phyloP scores from a whole-genome alignment of 768 basidiomycete species.

The Boletus vermiculosoides region DNA sequence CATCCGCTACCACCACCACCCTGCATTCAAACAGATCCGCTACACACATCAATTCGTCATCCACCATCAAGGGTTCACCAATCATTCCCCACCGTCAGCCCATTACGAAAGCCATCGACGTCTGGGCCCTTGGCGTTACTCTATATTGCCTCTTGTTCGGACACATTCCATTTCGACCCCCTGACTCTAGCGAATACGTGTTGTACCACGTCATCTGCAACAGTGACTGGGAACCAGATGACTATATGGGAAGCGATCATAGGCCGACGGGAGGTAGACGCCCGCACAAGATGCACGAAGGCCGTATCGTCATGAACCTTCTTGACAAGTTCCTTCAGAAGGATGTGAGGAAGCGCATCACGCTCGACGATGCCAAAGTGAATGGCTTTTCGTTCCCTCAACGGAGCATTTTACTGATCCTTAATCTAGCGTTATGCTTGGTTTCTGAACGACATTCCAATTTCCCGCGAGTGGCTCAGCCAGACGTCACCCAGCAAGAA shows the following conservation, averaged over 20 bases:
- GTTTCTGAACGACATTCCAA: slow-evolving; percentile 65
- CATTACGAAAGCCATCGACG: slow-evolving; percentile 91
- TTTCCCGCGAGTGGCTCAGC: slow-evolving; percentile 69
- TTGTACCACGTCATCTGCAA: slow-evolving; percentile 80
- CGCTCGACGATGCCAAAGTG: slow-evolving; percentile 82
- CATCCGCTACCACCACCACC: slow-evolving; percentile 32
- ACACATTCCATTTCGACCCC: slow-evolving; percentile 68
- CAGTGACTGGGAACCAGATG: slow-evolving; percentile 66
- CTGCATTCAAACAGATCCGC: slow-evolving; percentile 30
- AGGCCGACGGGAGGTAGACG: slow-evolving; percentile 64
- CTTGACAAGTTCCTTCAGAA: slow-evolving; percentile 81
- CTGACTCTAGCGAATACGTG: slow-evolving; percentile 62
- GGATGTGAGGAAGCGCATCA: slow-evolving; percentile 70
- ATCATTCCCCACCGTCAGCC: slow-evolving; percentile 39
- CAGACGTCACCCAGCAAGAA: slow-evolving; percentile 53
- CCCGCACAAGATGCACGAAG: slow-evolving; percentile 47
- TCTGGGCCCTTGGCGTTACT: slow-evolving; percentile 98
- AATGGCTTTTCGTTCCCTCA: slow-evolving; percentile 12
- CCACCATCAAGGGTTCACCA: slow-evolving; percentile 29
- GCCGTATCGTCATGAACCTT: slow-evolving; percentile 63
- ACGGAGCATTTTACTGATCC: background rate
- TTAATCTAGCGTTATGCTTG: slow-evolving; percentile 54
- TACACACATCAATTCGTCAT: slow-evolving; percentile 31
- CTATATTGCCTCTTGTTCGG: slow-evolving; percentile 94
- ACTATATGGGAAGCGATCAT: slow-evolving; percentile 69